A percentile compares a stretch with the other conserved stretches of the same genome.
Conservation (phyloP, 2,329 filamentous ascomycete genomes). For the Colletotrichum sublineola region DNA sequence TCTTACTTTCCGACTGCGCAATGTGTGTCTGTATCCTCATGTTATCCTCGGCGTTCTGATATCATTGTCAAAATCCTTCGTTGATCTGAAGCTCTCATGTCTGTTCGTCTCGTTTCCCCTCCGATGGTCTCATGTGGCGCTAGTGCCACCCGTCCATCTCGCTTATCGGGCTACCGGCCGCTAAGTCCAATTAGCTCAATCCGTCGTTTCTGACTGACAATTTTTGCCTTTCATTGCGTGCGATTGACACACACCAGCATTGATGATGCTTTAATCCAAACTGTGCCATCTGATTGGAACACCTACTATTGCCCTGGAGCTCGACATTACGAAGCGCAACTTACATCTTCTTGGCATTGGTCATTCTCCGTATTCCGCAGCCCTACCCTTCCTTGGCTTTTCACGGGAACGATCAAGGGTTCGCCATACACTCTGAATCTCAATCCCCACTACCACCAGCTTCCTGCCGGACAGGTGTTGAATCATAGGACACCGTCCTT, state of each 20-base stretch:
- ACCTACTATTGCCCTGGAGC: not conserved
- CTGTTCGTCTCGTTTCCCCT: constrained; percentile 26
- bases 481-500: not conserved
- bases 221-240: constrained; percentile 27
- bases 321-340: not conserved
- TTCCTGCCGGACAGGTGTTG: not conserved
- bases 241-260: not conserved
- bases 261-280: not conserved
- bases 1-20: too few species aligned
- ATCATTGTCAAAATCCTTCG: not conserved
- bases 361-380: not conserved
- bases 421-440: not conserved
- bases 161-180: constrained; percentile 39
- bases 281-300: not conserved
- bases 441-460: not conserved
- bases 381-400: not conserved
- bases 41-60: not conserved
- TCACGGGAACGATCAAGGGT: not conserved
- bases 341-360: not conserved
- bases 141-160: constrained; percentile 29
- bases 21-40: not conserved
- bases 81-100: constrained; percentile 6
- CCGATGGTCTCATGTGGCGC: constrained; percentile 16
- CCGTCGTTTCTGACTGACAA: constrained; percentile 7
- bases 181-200: constrained; percentile 34